Evolutionary conservation across 768 basidiomycete species (phyloP), one percentile per base, ranked within the genome.

Genomic region (Lactarius sanguifluus): DNA sequence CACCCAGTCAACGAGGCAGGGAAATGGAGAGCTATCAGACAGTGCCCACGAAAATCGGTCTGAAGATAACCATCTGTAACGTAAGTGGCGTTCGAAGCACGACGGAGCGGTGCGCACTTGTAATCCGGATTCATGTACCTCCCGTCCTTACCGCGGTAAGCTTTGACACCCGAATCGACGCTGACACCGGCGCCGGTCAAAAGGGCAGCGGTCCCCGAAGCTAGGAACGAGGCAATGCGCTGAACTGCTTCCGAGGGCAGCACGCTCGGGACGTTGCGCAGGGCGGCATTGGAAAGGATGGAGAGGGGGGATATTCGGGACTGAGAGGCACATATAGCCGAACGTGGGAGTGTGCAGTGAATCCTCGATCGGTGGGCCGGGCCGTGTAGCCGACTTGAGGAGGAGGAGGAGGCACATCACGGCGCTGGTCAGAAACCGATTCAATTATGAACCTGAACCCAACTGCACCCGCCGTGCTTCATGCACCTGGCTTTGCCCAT

Each of bases 101-200:
- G 3, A 13, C 20, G 9, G 16, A 8, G 16, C 5, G 20, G 9
- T 28, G 75, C 84, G 70, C 72, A 92, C 91, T 87, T 89, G 80
- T 91, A 93, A 75, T 93, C 89, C n/a, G 90, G 91, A 72, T 94
- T 92, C 85, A 91, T 86, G 76, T 94, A 94, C 69, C 88, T 80
- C 18, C 95, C 95, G 73, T 96, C 91, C 67, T 74, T 75, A 1
- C 95, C 95, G 64, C 95, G 81, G 77, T 98, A 97, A n/a, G 95
- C 94, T 70, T 93, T 82, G 67, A 98, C 96, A 55, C 96, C 96
- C 32, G 91, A 93, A 76, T 98, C 96, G 34, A 98, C 95, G 75
- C 91, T 92, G 70, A 97, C 92, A 8, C 96, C 96, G 0, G 96
- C 96, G 2, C 95, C 95, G 0, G 94, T 95, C 62, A 98, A 75